phyloP scores from a whole-genome alignment of 2,329 filamentous ascomycete genomes.

The Coniochaeta pulveracea region DNA sequence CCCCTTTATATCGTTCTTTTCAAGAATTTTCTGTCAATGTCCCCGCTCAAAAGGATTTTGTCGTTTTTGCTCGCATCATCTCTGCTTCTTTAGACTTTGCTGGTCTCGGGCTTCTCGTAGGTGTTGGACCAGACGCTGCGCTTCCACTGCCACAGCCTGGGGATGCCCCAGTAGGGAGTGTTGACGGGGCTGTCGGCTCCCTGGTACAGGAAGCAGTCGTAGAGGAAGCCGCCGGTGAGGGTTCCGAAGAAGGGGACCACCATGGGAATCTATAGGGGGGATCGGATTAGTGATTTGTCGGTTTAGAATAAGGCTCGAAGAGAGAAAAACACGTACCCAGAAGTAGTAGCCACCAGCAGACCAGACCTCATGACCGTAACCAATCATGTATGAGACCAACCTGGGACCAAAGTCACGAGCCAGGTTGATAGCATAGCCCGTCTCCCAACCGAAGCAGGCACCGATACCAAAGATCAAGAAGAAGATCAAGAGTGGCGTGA shows the following conservation, averaged over 20 bases:
- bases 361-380: slow-evolving; percentile 54
- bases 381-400: slow-evolving; percentile 32
- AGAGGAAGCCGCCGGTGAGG: slow-evolving; percentile 52
- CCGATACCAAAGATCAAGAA: slow-evolving; percentile 58
- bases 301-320: not conserved
- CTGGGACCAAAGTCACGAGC: slow-evolving; percentile 49
- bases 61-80: not conserved
- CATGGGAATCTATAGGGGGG: slow-evolving; percentile 48
- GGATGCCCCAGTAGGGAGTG: slow-evolving; percentile 52
- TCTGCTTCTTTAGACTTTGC: slow-evolving; percentile 12
- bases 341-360: slow-evolving; percentile 59
- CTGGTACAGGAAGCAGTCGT: slow-evolving; percentile 58
- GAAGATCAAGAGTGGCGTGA: slow-evolving; percentile 36
- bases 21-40: not conserved
- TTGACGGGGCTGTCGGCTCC: slow-evolving; percentile 57
- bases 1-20: not conserved
- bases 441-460: slow-evolving; percentile 65
- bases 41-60: not conserved
- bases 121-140: slow-evolving; percentile 21
- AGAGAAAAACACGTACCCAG: slow-evolving; percentile 38
- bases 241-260: slow-evolving; percentile 58
- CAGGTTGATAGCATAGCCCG: slow-evolving; percentile 64
- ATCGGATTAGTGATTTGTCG: slow-evolving; percentile 2
- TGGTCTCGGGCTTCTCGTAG: slow-evolving; percentile 20
- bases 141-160: slow-evolving; percentile 28